A percentile compares a stretch with the other conserved stretches of the same genome.
phyloP scores from a whole-genome alignment of 208 protist genomes.

The Crithidia fasciculata region DNA sequence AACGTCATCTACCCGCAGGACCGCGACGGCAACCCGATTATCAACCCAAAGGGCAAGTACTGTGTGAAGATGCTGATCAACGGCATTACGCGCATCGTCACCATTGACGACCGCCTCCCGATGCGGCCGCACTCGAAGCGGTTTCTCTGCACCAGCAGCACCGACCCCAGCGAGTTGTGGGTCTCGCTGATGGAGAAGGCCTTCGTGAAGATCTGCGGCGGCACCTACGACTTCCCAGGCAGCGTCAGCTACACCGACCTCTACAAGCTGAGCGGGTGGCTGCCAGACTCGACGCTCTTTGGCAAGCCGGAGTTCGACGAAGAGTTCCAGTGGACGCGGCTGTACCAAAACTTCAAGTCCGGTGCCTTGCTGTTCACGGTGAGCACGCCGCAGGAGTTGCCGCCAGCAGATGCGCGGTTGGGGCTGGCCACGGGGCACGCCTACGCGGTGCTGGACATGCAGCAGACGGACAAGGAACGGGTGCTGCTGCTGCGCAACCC shows the following conservation, averaged over 20 bases:
- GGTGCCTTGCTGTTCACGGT: conserved; percentile 78
- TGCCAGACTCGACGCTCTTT: conserved; percentile 69
- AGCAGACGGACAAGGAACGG: conserved; percentile 49
- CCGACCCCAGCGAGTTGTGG: conserved; percentile 63
- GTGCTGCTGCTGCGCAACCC: conserved; percentile 84
- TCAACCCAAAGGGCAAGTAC: conserved; percentile 90
- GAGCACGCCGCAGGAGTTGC: conserved; percentile 43
- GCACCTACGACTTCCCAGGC: conserved; percentile 87
- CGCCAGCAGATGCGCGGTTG: conserved; percentile 32
- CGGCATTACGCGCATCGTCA: conserved; percentile 87
- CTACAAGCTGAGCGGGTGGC: conserved; percentile 89
- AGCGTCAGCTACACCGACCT: conserved; percentile 85
- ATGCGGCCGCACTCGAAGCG: conserved; percentile 41
- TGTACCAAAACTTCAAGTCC: conserved; percentile 55
- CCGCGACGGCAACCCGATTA: conserved; percentile 64
- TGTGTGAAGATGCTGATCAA: conserved; percentile 94
- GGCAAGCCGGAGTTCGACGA: conserved; percentile 55
- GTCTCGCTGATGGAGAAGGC: conserved; percentile 91
- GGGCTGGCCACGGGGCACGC: conserved; percentile 63
- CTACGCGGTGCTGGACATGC: conserved; percentile 79
- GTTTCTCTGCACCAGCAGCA: conserved; percentile 50
- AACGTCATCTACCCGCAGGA: conserved; percentile 91
- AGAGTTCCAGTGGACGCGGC: conserved; percentile 77
- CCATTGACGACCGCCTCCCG: conserved; percentile 89
- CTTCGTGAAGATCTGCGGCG: conserved; percentile 85